These are phyloP conservation scores for Dactylorhiza incarnata DNA, from an alignment of 106 monocot genomes.

Conservation along the genomic window DNA sequence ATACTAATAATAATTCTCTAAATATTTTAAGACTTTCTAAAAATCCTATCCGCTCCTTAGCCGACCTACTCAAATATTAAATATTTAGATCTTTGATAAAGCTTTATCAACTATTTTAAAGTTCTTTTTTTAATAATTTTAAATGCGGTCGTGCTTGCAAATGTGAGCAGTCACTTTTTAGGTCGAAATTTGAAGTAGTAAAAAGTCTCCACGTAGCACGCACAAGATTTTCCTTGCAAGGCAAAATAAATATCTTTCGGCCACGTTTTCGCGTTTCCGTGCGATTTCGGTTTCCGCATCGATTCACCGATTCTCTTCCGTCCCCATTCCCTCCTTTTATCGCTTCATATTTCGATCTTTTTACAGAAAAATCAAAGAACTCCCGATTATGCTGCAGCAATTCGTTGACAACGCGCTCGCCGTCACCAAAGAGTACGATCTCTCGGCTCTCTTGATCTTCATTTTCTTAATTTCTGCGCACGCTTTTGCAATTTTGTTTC, in stretches of 20 bases:
- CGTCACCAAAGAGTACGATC: constrained; percentile 46
- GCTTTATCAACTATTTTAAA: no score
- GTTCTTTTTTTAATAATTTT: no score
- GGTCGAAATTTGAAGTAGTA: no score
- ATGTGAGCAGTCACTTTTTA: no score
- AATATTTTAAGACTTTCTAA: no score
- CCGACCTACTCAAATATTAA: no score
- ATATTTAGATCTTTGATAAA: no score
- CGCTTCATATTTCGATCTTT: background rate
- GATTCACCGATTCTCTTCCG: background rate
- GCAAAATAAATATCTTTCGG: background rate
- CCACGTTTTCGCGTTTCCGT: background rate
- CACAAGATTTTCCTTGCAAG: background rate
- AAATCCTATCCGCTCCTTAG: no score
- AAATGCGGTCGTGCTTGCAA: no score
- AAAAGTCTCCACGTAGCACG: no score
- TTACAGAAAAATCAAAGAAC: background rate
- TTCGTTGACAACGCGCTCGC: constrained; percentile 59
- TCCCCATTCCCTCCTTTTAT: background rate
- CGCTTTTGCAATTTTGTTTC: background rate
- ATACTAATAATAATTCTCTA: no score
- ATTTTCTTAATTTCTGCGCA: background rate
- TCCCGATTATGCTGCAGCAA: constrained; percentile 40
- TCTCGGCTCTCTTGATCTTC: background rate
- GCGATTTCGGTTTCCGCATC: background rate